Base-by-base conservation (phyloP, 805 yeast genomes). In the Kockiozyma suomiensis region DNA sequence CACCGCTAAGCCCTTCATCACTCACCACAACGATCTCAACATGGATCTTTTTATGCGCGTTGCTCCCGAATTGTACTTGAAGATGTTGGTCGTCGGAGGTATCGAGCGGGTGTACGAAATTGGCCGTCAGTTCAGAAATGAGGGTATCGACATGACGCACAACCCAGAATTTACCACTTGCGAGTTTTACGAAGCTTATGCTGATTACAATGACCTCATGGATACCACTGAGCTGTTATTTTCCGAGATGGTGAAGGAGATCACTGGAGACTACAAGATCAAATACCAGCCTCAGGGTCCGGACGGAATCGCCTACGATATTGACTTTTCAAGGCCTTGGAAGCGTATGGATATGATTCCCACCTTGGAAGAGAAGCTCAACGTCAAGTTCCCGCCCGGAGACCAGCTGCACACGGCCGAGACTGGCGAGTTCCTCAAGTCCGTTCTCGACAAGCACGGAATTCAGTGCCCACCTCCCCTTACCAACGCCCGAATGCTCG, bases 101-200 rank as follows among this genome's bases (percentile, higher is more conserved):
- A 81, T 93, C 84, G 97, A 94, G 75, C 86, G 97, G 79, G 98
- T 93, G 64, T 93, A 93, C 75, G 99, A 93, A 81, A 93, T 93
- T 73, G 99, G 99, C 64, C 90, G 97, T 78, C 97, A 92, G 79
- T 93, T 93, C 82, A 88, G 99, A 84, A 93, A 93, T 75, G 99
- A 93, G 47, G 97, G 98, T 78, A 92, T 93, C 66, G 99, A 93
- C 78, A 85, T 89, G 93, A 93, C 97, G 66, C 99, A 93, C 78
- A 93, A 93, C 83, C 98, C 98, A 59, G 99, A 93, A 80, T 93
- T 93, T 80, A 93, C 98, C 71, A 92, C 98, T 62, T 93, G 98
- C 83, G 99, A 93, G 80, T 93, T 93, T 78, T 93, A 93, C 78
- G 93, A 91, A 81, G 97, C 98, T 46, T 93, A 90, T 71, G 97